phyloP scores from a whole-genome alignment of 1,284 basidiomycete species.

The Moesziomyces globuligerus region DNA sequence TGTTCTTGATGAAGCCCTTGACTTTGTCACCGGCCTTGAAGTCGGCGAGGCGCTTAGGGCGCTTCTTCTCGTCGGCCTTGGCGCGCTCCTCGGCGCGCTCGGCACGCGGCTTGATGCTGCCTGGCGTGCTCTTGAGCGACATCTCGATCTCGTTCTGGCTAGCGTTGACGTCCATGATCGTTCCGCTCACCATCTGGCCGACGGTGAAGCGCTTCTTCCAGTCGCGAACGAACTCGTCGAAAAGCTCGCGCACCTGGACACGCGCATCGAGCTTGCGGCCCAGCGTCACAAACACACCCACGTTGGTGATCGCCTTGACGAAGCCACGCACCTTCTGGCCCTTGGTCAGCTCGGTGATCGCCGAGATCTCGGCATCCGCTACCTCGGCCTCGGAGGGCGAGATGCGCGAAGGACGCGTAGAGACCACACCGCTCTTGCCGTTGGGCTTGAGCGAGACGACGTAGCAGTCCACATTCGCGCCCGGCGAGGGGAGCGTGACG shows the following conservation, averaged over 20 bases:
- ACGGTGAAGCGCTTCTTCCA: conserved; percentile 85
- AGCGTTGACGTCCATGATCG: conserved; percentile 77
- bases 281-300: conserved; percentile 87
- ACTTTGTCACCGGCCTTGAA: conserved; percentile 67
- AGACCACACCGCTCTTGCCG: conserved; percentile 33
- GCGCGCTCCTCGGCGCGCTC: conserved; percentile 60
- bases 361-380: conserved; percentile 69
- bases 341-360: conserved; percentile 72
- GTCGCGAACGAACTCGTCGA: conserved; percentile 83
- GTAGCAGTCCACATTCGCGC: conserved; percentile 76
- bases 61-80: conserved; percentile 18
- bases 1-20: conserved; percentile 67
- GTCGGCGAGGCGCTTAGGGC: conserved; percentile 39
- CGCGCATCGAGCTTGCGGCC: conserved; percentile 85
- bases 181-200: conserved; percentile 86
- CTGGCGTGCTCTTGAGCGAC: conserved; percentile 74
- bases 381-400: conserved; percentile 10
- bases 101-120: conserved; percentile 68
- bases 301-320: conserved; percentile 83
- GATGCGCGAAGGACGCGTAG: conserved; percentile 39
- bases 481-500: conserved; percentile 74
- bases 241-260: conserved; percentile 89
- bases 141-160: conserved; percentile 84
- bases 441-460: conserved; percentile 75
- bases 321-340: conserved; percentile 82